These are phyloP conservation scores for Erigeron canadensis DNA, from an alignment of 129 eudicot genomes.

Conservation along the genomic window DNA sequence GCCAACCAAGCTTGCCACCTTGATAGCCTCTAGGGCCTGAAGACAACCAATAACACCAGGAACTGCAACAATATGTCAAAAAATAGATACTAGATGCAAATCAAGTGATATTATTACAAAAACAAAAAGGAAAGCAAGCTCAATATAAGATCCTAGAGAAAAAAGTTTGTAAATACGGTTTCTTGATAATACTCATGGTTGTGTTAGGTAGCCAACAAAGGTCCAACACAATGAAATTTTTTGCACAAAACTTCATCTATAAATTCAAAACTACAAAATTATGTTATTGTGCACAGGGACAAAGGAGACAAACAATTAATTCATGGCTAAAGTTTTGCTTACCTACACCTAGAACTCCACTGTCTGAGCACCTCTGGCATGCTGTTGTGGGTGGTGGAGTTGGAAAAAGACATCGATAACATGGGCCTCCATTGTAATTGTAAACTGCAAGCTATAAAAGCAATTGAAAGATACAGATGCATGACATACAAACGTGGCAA, in stretches of 20 bases:
- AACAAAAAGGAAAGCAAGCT: neutral
- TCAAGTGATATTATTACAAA: neutral
- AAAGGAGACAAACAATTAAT: neutral
- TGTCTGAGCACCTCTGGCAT: conserved; percentile 95
- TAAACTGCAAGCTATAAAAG: conserved; percentile 79
- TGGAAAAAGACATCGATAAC: conserved; percentile 96
- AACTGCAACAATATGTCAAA: conserved; percentile 41
- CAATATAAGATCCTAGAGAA: neutral
- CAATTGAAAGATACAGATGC: conserved; percentile 1
- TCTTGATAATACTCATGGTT: neutral
- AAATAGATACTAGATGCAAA: neutral
- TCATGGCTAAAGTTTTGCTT: conserved; percentile 14
- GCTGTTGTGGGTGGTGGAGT: conserved; percentile 92
- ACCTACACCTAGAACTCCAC: conserved; percentile 99
- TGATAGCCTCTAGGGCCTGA: conserved; percentile 92
- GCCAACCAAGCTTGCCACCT: conserved; percentile 77
- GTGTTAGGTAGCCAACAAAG: conserved; percentile 2
- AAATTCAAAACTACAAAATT: neutral
- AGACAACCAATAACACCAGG: conserved; percentile 97
- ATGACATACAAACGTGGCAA: conserved; percentile 25
- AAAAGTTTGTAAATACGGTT: neutral
- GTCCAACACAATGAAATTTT: neutral
- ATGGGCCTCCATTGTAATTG: conserved; percentile 96
- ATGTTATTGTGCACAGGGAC: neutral
- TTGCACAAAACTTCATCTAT: neutral